A percentile compares a stretch with the other conserved stretches of the same genome.
These are phyloP conservation scores for Solanum chacoense DNA, from an alignment of 305 asterid species.

Conservation along the genomic window DNA sequence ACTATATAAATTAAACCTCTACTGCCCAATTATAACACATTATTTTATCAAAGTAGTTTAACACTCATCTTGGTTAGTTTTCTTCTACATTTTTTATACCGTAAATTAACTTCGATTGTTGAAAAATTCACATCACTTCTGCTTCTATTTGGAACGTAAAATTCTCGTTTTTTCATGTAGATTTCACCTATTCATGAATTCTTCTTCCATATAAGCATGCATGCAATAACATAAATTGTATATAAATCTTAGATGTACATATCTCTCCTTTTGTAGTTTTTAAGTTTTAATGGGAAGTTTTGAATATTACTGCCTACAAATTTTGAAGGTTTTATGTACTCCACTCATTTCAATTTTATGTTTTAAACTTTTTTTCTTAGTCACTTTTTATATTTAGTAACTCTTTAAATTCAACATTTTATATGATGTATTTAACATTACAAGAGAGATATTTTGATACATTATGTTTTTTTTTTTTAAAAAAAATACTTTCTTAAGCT, in stretches of 20 bases:
- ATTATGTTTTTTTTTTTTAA: neutral
- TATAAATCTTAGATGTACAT: neutral
- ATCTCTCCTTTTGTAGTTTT: neutral
- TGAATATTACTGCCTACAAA: neutral
- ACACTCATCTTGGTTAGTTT: neutral
- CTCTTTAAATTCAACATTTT: neutral
- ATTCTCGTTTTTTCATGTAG: neutral
- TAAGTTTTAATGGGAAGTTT: neutral
- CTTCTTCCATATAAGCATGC: neutral
- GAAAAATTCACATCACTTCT: neutral
- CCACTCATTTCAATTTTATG: neutral
- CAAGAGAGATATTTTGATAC: neutral
- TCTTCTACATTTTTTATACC: neutral
- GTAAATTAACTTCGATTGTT: neutral
- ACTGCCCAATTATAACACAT: neutral
- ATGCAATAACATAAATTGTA: neutral
- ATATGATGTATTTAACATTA: neutral
- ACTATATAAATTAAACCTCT: neutral
- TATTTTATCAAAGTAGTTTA: neutral
- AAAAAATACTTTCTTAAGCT: too few species aligned
- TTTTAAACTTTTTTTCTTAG: too few species aligned
- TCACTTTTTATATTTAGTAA: neutral
- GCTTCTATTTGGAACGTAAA: neutral
- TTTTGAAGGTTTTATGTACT: neutral
- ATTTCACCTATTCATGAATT: neutral